Base-by-base conservation (phyloP, 2,329 filamentous ascomycete species). In the Trichophyton schoenleinii region DNA sequence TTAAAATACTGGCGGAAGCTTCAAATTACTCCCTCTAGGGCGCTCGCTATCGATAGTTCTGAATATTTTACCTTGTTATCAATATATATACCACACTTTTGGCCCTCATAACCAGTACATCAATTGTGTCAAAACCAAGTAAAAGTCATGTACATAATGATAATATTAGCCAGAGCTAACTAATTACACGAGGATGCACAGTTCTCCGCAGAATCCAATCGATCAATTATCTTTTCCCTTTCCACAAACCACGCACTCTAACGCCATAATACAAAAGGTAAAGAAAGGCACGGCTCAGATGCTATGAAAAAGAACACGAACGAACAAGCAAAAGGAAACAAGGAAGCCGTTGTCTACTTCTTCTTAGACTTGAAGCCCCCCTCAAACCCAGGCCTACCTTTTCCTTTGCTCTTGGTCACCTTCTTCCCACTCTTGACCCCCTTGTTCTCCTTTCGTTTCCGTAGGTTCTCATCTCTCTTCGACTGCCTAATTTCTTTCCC, bases 381-480 rank as follows among this genome's bases (percentile, higher is more conserved):
- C 71, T 89, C 87, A 65, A 89, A 89, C 1, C 86, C 86, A 11
- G 87, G 83, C 61, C 83, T 78, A 63, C 79, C 81, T 68, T 83
- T 84, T 62, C 75, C 70, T 74, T 80, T 68, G 65, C 73, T 70
- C 57, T 63, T 81, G 53, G 73, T 74, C 65, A 74, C 75, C 57
- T 63, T 81, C 57, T 73, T 74, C 65, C 74, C 75, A n/a, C 68
- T 69, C 63, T 73, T 75, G 61, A 80, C 81, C 66, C 83, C 82
- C 77, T 91, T 91, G 66, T 88, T 87, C 58, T 94, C 89, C 67
- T 82, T 82, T 66, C 88, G 81, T 75, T 88, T 87, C 68, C 80
- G 79, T 65, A 92, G 77, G 72, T 92, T 92, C 57, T 88, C 87
- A 70, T 91, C 88, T 64, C 87, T 82, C 80, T 95, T 95, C 74